A percentile compares a stretch with the other conserved stretches of the same genome.
phyloP scores from a whole-genome alignment of 371 early-diverging fungal genomes.

The Haplosporangium sp. region DNA sequence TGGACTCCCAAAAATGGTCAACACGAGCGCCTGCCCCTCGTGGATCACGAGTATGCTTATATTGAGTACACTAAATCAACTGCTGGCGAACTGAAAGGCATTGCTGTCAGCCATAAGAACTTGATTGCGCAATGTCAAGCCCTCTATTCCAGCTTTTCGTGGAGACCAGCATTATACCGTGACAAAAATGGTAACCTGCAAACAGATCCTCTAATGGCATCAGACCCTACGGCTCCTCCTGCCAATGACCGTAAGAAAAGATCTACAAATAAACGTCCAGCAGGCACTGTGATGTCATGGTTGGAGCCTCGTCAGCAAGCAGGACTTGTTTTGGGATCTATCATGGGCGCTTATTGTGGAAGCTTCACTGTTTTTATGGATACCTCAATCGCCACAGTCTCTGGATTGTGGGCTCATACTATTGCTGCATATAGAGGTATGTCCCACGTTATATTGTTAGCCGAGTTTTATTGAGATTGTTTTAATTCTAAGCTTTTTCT shows the following conservation, averaged over 20 bases:
- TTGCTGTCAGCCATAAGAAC: slow-evolving; percentile 81
- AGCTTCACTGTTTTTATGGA: slow-evolving; percentile 73
- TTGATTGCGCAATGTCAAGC: slow-evolving; percentile 76
- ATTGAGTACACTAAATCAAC: slow-evolving; percentile 86
- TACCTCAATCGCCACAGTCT: slow-evolving; percentile 68
- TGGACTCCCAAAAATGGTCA: slow-evolving; percentile 66
- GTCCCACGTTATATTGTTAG: neutral
- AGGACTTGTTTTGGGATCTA: slow-evolving; percentile 76
- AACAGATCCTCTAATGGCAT: slow-evolving; percentile 27
- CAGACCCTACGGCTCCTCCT: slow-evolving; percentile 12
- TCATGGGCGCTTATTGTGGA: slow-evolving; percentile 79
- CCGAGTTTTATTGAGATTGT: too few relatives aligned
- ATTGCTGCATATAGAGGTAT: slow-evolving; percentile 64
- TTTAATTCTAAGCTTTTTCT: neutral
- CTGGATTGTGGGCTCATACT: slow-evolving; percentile 77
- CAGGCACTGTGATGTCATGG: slow-evolving; percentile 64
- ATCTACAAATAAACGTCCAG: slow-evolving; percentile 26
- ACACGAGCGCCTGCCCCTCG: slow-evolving; percentile 48
- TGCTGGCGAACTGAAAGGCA: slow-evolving; percentile 86
- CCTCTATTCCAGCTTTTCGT: slow-evolving; percentile 36
- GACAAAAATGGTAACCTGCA: slow-evolving; percentile 36
- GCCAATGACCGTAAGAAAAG: slow-evolving; percentile 22
- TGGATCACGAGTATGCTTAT: slow-evolving; percentile 71
- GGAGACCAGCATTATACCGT: slow-evolving; percentile 36
- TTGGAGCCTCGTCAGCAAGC: slow-evolving; percentile 88